Evolutionary conservation across 352 stramenopile genomes (phyloP).

Genomic region (Phytopythium ostracodes): DNA sequence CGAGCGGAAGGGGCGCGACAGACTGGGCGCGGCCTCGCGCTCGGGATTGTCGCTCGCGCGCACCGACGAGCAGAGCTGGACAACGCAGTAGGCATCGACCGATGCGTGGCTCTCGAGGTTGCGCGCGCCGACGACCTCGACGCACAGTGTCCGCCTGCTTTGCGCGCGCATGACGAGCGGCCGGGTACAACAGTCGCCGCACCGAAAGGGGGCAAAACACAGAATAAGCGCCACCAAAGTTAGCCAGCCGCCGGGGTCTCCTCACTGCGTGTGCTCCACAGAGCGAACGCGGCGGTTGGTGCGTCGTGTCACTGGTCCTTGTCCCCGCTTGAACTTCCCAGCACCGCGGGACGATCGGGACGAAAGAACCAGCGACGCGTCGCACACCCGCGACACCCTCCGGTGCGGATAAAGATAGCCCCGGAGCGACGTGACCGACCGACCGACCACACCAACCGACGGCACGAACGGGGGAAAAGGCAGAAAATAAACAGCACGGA

Average conservation of each 20-base stretch:
- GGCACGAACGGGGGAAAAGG: not conserved
- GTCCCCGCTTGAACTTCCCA: not conserved
- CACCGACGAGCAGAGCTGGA: constrained; percentile 24
- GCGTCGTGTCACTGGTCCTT: not conserved
- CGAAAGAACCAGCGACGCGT: constrained; percentile 1
- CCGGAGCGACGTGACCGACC: too few species aligned
- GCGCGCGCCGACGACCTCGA: constrained; percentile 65
- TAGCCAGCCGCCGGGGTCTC: not conserved
- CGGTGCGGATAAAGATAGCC: not conserved
- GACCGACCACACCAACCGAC: too few species aligned
- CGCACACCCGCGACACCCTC: not conserved
- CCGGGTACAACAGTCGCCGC: not conserved
- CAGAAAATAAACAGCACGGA: not conserved
- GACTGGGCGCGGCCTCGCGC: not conserved
- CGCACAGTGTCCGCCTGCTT: constrained; percentile 44
- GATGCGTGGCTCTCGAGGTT: constrained; percentile 61
- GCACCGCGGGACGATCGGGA: not conserved
- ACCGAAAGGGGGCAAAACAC: not conserved
- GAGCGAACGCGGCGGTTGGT: constrained; percentile 2
- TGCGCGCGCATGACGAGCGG: constrained; percentile 7
- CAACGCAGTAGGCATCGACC: constrained; percentile 66
- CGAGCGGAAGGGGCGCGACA: constrained; percentile 23
- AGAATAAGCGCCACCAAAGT: constrained; percentile 7
- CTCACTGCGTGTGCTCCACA: too few species aligned
- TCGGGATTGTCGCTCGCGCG: not conserved